Base-by-base conservation (phyloP, 2,329 filamentous ascomycete genomes). In the Aphanoascus verrucosus region DNA sequence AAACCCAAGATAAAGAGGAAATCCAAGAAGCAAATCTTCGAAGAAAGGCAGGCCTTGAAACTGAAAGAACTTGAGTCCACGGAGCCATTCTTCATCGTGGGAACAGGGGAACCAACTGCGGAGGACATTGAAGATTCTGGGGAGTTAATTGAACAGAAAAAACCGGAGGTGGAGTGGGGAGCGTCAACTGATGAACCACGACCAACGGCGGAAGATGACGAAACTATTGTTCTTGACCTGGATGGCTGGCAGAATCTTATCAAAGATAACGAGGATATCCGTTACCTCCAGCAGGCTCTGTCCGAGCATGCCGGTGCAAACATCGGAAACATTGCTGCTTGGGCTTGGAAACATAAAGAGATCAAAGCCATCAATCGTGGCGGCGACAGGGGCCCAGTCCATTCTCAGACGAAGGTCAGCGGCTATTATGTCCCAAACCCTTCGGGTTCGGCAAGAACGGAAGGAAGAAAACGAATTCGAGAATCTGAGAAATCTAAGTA, bases 401-500 rank as follows among this genome's bases (percentile, higher is more conserved):
- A 73, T 44, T 69, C 72, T 17, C 71, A 74, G 56, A 74, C 77
- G 23, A 74, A 74, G 59, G 83, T 85, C 55, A 70, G 77, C 58
- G 82, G 81, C 38, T 84, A 85, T 64, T 97, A 96, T 64, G 87
- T 96, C 40, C 82, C 87, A 0, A 98, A 96, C 60, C 57, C 77
- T 0, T 88, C 88, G 8, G 93, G 93, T 34, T 86, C 83, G 61
- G 93, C 93, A 54, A 82, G 93, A 54, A 96, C 93, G 0, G 90
- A 98, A 72, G 90, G 89, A 28, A 83, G 89, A 63, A 91, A 94
- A 74, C 94, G 91, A 75, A 97, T 98, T 54, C 79, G 94, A 57
- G 94, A 98, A 67, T 88, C 88, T 0, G 93, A 98, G 68, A 98
- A 98, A 74, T 95, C 90, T 28, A 95, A 96, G 66, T 98, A 98